Conservation (phyloP, 805 yeast genomes). For the Saturnispora besseyi region DNA sequence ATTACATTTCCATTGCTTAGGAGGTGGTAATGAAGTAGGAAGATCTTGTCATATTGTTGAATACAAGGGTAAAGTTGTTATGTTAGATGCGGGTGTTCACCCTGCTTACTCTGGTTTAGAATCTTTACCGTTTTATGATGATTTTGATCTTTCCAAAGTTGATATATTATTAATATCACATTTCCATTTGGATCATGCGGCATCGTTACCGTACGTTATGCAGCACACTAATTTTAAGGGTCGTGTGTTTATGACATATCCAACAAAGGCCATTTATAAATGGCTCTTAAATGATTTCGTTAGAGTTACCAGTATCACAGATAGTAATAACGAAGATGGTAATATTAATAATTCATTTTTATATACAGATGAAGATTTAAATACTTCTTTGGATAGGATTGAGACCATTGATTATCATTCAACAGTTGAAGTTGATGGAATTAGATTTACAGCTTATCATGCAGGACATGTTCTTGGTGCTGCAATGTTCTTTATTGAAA, state of each 20-base stretch:
- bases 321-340: constrained; percentile 31
- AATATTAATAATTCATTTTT: constrained; percentile 40
- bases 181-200: constrained; percentile 97
- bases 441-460: constrained; percentile 93
- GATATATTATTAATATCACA: constrained; percentile 86
- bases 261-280: constrained; percentile 94
- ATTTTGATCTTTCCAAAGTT: constrained; percentile 79
- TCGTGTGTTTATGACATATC: constrained; percentile 97
- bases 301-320: constrained; percentile 63
- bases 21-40: constrained; percentile 99
- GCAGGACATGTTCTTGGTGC: constrained; percentile 99
- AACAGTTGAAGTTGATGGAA: constrained; percentile 88
- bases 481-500: constrained; percentile 92
- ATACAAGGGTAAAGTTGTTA: constrained; percentile 87
- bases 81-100: constrained; percentile 98
- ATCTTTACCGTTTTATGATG: constrained; percentile 92
- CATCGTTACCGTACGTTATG: constrained; percentile 96
- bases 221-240: constrained; percentile 93
- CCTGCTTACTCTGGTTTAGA: constrained; percentile 89
- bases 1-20: constrained; percentile 75
- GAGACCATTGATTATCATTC: constrained; percentile 95
- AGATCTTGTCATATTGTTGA: constrained; percentile 89
- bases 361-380: constrained; percentile 85
- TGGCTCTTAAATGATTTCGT: constrained; percentile 95
- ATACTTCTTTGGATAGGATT: constrained; percentile 77